Evolutionary conservation across 148 eudicot genomes (phyloP).

Genomic region (Drosera capensis): DNA sequence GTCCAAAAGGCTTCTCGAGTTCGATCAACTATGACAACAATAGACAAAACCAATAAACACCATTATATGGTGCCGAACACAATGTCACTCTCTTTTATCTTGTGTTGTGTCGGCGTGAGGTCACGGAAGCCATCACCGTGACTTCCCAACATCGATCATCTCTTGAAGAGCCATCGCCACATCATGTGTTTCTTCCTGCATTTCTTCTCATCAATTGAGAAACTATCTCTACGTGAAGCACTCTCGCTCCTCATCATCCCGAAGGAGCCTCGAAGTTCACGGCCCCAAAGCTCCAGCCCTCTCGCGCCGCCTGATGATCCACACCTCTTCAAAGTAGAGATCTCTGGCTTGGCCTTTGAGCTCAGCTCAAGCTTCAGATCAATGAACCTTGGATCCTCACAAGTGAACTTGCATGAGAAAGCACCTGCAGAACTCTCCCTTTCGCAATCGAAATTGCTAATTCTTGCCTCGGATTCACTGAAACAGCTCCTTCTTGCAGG

Average conservation of each 20-base stretch:
- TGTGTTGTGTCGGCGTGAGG: too few relatives aligned
- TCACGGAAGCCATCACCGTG: too few relatives aligned
- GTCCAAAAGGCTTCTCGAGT: too few relatives aligned
- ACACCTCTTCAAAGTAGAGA: slow-evolving; percentile 15
- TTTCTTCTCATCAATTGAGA: slow-evolving; percentile 34
- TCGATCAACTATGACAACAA: too few relatives aligned
- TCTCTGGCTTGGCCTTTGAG: slow-evolving; percentile 14
- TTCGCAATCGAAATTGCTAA: slow-evolving; percentile 30
- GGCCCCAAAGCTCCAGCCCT: slow-evolving; percentile 8
- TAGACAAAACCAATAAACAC: too few relatives aligned
- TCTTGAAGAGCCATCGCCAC: slow-evolving; percentile 71
- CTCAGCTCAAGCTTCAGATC: slow-evolving; percentile 49
- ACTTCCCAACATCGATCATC: slow-evolving; percentile 20
- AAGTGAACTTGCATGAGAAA: slow-evolving; percentile 30
- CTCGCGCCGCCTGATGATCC: slow-evolving; percentile 13
- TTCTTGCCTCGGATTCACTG: slow-evolving; percentile 56
- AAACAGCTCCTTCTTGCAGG: slow-evolving; percentile 39
- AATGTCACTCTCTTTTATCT: too few relatives aligned
- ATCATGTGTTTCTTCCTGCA: slow-evolving; percentile 43
- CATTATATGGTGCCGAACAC: too few relatives aligned
- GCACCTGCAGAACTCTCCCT: slow-evolving; percentile 5
- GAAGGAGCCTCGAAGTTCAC: slow-evolving; percentile 6
- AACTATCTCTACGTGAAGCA: slow-evolving; percentile 30
- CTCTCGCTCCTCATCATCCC: slow-evolving; percentile 22
- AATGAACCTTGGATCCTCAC: slow-evolving; percentile 49